These are phyloP conservation scores for Drosera spatulata DNA, from an alignment of 179 eudicot genomes.

Conservation along the genomic window DNA sequence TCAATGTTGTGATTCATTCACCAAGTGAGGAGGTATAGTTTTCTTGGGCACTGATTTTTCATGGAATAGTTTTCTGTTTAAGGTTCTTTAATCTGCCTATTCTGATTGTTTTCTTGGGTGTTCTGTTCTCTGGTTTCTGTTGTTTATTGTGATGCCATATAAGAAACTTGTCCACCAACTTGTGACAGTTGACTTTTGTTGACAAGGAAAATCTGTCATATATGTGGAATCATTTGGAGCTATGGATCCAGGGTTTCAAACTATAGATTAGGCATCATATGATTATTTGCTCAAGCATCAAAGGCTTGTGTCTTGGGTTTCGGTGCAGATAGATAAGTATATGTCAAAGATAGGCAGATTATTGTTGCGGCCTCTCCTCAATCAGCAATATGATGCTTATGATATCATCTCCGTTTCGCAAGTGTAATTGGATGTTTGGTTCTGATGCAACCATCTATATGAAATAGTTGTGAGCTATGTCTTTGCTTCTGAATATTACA, in stretches of 20 bases:
- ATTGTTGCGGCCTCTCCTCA: too few species aligned
- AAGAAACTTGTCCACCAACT: too few species aligned
- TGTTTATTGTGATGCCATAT: too few species aligned
- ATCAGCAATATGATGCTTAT: background rate
- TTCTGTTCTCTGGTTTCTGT: background rate
- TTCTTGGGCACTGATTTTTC: background rate
- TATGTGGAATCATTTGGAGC: too few species aligned
- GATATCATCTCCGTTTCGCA: too few species aligned
- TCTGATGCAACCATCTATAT: too few species aligned
- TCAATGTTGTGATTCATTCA: conserved; percentile 52
- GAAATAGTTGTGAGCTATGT: background rate
- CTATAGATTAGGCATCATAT: too few species aligned
- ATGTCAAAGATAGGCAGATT: background rate
- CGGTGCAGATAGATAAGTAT: background rate
- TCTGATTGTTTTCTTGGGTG: background rate
- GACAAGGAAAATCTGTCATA: too few species aligned
- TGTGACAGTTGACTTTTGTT: too few species aligned
- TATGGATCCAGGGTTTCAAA: too few species aligned
- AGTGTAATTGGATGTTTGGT: too few species aligned
- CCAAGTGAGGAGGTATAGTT: conserved; percentile 56
- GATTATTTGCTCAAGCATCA: background rate
- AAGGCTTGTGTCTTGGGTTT: background rate
- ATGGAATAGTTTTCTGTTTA: background rate
- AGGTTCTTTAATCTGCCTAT: background rate
- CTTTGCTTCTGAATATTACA: background rate